phyloP scores from a whole-genome alignment of 805 yeast species.

The Dipodascus geniculatus region DNA sequence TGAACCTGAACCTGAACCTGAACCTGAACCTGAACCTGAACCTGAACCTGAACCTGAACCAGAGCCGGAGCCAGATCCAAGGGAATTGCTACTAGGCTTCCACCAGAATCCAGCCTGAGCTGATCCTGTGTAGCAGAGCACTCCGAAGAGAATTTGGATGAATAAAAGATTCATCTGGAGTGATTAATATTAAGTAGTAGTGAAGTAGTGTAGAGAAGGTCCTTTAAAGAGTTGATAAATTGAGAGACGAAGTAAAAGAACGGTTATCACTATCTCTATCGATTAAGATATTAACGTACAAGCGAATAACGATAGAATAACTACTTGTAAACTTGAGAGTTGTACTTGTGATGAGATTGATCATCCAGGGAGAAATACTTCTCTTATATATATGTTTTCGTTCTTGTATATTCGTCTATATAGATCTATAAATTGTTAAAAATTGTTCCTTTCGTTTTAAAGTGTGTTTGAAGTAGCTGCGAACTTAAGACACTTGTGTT shows the following conservation, averaged over 20 bases:
- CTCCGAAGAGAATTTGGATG: slow-evolving; percentile 8
- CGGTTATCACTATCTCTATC: neutral
- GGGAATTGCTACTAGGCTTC: slow-evolving; percentile 15
- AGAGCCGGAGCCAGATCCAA: slow-evolving; percentile 19
- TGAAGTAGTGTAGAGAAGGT: too few species aligned
- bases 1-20: too few species aligned
- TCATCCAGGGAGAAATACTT: neutral
- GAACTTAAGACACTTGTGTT: neutral
- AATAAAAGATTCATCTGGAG: neutral
- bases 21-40: too few species aligned
- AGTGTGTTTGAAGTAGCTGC: neutral
- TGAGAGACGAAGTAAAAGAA: neutral
- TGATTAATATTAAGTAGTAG: neutral
- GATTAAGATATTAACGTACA: neutral
- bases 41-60: too few species aligned
- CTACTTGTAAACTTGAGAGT: neutral
- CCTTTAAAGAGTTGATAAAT: neutral
- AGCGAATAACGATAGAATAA: neutral
- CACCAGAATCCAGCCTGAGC: slow-evolving; percentile 19
- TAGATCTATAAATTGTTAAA: neutral
- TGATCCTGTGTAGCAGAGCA: slow-evolving; percentile 7
- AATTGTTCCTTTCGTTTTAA: neutral
- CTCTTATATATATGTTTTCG: neutral
- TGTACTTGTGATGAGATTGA: neutral
- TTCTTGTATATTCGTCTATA: too few species aligned